Conservation (phyloP, 306 rosid species). For the Acmispon strigosus region DNA sequence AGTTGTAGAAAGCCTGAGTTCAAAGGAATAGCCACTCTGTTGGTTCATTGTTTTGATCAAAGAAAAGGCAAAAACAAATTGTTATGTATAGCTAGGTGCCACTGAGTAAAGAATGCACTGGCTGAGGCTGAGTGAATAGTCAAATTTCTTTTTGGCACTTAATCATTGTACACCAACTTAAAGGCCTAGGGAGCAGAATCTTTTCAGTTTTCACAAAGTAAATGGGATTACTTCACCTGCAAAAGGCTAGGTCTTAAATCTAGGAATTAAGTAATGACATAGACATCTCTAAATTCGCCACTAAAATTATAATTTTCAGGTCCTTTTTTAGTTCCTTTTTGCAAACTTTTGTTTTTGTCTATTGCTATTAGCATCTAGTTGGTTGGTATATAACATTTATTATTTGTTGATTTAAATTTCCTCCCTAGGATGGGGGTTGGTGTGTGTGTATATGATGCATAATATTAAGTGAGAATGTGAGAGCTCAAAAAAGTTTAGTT, state of each 20-base stretch:
- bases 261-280: constrained; percentile 10
- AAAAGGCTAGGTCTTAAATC: constrained; percentile 19
- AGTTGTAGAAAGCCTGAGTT: constrained; percentile 4
- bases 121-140: constrained; percentile 24
- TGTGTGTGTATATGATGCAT: background rate
- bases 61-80: constrained; percentile 23
- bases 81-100: constrained; percentile 26
- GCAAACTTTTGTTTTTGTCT: background rate
- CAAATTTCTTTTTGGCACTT: constrained; percentile 31
- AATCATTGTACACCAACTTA: constrained; percentile 42
- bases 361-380: background rate
- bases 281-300: constrained; percentile 10
- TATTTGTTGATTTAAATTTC: background rate
- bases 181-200: constrained; percentile 29
- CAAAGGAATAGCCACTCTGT: background rate
- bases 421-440: background rate
- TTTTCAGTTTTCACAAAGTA: constrained; percentile 16
- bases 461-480: background rate
- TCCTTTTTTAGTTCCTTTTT: background rate
- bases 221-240: background rate
- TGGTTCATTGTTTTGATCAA: constrained; percentile 4
- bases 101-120: constrained; percentile 3
- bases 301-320: constrained; percentile 1
- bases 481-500: too few species aligned
- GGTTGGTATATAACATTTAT: background rate